phyloP scores from a whole-genome alignment of 1,284 basidiomycete species.

The Naganishia albida region DNA sequence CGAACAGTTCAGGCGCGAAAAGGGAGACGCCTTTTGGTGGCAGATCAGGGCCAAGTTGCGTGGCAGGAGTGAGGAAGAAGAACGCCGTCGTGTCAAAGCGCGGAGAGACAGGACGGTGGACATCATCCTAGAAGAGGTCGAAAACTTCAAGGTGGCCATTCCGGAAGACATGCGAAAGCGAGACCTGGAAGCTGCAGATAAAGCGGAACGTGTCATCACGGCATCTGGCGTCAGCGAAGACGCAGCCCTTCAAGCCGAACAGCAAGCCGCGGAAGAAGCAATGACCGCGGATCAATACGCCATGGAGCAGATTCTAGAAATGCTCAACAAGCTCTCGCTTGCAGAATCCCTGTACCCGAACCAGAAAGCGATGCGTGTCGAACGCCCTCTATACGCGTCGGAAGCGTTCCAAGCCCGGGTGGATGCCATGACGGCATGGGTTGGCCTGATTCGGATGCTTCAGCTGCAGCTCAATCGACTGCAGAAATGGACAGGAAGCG shows the following conservation, averaged over 20 bases:
- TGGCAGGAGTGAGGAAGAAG: slow-evolving; percentile 76
- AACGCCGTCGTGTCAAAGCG: slow-evolving; percentile 77
- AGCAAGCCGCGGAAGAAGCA: slow-evolving; percentile 39
- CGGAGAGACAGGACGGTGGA: slow-evolving; percentile 77
- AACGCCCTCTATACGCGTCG: slow-evolving; percentile 71
- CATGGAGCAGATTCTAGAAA: slow-evolving; percentile 68
- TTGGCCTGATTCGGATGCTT: slow-evolving; percentile 73
- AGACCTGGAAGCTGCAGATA: slow-evolving; percentile 7
- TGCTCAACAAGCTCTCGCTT: slow-evolving; percentile 77
- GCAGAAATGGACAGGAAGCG: slow-evolving; percentile 87
- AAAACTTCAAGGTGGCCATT: slow-evolving; percentile 63
- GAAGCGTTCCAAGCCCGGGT: slow-evolving; percentile 71
- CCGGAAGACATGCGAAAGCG: slow-evolving; percentile 24
- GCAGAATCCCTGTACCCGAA: slow-evolving; percentile 85
- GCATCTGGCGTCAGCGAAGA: slow-evolving; percentile 17
- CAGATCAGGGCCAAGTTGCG: slow-evolving; percentile 84
- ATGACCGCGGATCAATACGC: slow-evolving; percentile 58
- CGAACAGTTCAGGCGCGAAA: slow-evolving; percentile 65
- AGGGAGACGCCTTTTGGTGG: slow-evolving; percentile 76
- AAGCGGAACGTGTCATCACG: slow-evolving; percentile 5
- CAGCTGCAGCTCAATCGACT: slow-evolving; percentile 75
- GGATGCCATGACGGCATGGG: slow-evolving; percentile 87
- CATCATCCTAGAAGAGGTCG: slow-evolving; percentile 77
- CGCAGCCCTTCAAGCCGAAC: slow-evolving; percentile 19
- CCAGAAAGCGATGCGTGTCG: slow-evolving; percentile 73